Percentiles rank a stretch among this genome's conserved stretches.
Conservation (phyloP, 2,329 filamentous ascomycete genomes). For the Aureobasidium melanogenum region DNA sequence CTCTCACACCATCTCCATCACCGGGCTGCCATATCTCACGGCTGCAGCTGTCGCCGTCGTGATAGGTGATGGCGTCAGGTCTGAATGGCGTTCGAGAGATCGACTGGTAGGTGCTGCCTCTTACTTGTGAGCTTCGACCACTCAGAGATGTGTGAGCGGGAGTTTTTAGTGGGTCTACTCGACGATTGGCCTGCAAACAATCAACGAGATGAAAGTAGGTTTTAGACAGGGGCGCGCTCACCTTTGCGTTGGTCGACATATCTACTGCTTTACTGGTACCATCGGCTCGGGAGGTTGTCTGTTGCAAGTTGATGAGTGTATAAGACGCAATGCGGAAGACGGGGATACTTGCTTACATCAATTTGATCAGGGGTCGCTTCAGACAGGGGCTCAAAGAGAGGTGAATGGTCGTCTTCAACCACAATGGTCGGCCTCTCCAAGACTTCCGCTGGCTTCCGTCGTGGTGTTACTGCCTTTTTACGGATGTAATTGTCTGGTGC, state of each 20-base stretch:
- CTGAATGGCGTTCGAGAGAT: not conserved
- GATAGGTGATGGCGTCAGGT: not conserved
- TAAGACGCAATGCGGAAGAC: not conserved
- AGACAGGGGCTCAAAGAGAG: conserved; percentile 2
- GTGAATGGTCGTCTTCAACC: not conserved
- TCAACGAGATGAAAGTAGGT: not conserved
- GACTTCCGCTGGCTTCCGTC: not conserved
- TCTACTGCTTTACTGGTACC: not conserved
- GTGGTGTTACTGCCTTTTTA: not conserved
- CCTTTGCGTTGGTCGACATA: not conserved
- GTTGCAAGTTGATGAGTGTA: not conserved
- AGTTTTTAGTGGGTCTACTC: not conserved
- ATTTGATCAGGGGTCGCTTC: not conserved
- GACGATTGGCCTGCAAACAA: not conserved
- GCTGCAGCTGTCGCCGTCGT: conserved; percentile 15
- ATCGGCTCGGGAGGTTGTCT: not conserved
- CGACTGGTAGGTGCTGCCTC: not conserved
- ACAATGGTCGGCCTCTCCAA: not conserved
- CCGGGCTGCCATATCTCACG: conserved; percentile 31
- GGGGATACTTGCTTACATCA: not conserved
- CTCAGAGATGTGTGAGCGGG: not conserved
- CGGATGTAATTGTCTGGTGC: not conserved
- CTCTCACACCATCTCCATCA: conserved; percentile 29
- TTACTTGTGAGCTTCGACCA: not conserved
- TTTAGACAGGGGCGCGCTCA: not conserved